Conservation (phyloP, 768 basidiomycete species). For the Termitomyces sp. region DNA sequence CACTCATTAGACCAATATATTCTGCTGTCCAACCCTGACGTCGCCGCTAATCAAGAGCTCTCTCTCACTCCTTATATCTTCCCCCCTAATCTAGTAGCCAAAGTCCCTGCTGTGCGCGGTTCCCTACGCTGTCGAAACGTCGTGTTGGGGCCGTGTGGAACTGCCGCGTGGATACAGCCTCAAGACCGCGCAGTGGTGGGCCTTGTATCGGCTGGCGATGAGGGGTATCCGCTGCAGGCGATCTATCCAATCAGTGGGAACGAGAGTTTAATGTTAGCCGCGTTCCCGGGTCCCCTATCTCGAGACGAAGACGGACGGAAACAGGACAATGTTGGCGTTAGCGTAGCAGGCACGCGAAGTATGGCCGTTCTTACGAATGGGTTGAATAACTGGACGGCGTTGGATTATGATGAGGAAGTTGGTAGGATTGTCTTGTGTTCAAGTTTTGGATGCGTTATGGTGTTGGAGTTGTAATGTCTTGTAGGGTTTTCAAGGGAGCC, state of each 20-base stretch:
- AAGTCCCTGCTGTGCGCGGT: conserved; percentile 38
- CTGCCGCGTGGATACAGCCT: conserved; percentile 61
- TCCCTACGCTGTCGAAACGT: conserved; percentile 49
- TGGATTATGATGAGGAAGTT: conserved; percentile 56
- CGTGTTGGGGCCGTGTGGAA: conserved; percentile 47
- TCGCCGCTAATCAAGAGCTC: neutral
- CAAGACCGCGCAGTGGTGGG: conserved; percentile 36
- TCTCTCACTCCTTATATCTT: conserved; percentile 31
- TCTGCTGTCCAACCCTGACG: conserved; percentile 28
- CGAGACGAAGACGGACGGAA: neutral
- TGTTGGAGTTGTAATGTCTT: conserved; percentile 29
- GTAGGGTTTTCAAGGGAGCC: neutral
- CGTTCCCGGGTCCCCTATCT: conserved; percentile 43
- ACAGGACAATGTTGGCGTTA: neutral
- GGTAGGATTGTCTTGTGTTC: conserved; percentile 51
- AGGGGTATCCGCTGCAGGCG: conserved; percentile 17
- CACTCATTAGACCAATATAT: conserved; percentile 49
- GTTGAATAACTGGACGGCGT: conserved; percentile 43
- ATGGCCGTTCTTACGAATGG: conserved; percentile 25
- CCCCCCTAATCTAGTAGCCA: conserved; percentile 36
- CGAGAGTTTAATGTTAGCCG: conserved; percentile 35
- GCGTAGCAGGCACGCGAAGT: conserved; percentile 7
- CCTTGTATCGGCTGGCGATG: conserved; percentile 19
- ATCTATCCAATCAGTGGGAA: conserved; percentile 10
- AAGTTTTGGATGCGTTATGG: conserved; percentile 37